Evolutionary conservation across 345 rosid species (phyloP).

Genomic region (Eutrema japonicum): DNA sequence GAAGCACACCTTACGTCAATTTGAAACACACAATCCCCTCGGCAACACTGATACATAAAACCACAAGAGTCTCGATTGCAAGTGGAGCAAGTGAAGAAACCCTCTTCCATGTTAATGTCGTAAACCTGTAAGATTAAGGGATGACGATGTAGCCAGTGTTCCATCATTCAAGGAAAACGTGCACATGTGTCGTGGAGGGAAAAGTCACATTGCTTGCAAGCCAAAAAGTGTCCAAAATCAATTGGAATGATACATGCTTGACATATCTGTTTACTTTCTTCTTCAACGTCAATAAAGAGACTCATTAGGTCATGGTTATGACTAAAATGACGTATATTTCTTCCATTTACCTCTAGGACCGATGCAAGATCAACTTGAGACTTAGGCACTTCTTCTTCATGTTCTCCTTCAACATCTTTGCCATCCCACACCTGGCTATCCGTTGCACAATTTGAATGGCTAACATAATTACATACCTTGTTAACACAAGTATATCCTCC

Average conservation of each 20-base stretch:
- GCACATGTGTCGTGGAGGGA: conserved; percentile 6
- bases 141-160: too few species aligned
- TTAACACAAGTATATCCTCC: background rate
- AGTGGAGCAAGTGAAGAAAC: too few species aligned
- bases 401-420: conserved; percentile 1
- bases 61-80: too few species aligned
- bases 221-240: background rate
- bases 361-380: conserved; percentile 24
- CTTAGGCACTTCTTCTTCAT: conserved; percentile 29
- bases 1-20: too few species aligned
- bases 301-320: too few species aligned
- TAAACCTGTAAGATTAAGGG: too few species aligned
- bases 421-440: background rate
- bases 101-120: too few species aligned
- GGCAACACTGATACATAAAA: too few species aligned
- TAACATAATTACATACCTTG: background rate
- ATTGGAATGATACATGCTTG: conserved; percentile 21
- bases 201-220: conserved; percentile 10
- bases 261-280: background rate
- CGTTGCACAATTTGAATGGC: background rate
- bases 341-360: too few species aligned
- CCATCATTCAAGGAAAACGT: background rate
- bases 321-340: too few species aligned
- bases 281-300: too few species aligned
- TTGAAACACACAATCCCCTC: too few species aligned